Base-by-base conservation (phyloP, 2,329 filamentous ascomycete genomes). In the Nectriaceae sp. region DNA sequence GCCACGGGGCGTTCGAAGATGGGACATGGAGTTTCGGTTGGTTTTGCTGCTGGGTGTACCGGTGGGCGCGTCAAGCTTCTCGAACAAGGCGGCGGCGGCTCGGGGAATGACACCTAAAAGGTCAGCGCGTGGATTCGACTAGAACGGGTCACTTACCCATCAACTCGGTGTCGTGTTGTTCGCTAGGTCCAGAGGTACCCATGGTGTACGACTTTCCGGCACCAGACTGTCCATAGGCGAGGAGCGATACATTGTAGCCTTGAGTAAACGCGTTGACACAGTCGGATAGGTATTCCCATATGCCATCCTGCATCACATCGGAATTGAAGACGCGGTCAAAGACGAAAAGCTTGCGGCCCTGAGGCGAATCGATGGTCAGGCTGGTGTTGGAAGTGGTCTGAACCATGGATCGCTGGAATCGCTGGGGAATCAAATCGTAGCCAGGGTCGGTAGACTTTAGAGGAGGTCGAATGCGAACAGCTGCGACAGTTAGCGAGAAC, bases 191-290 rank as follows among this genome's bases (percentile, higher is more conserved):
- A 1, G 93, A 91, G 0, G 94, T 99, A 48, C 94, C 94, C 94
- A 99, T 99, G 0, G 94, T 99, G 67, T 96, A 97, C 3, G 93
- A 97, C 74, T 99, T 99, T 60, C 94, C 94, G 11, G 94, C 91
- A 47, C 94, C 94, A 21, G 94, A 99, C 75, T 99, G 94, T 57
- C 94, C 94, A 65, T 99, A 99, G 40, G 94, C 94, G 61, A 99
- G 76, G 42, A 99, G 84, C 3, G 94, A 99, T 49, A 99, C 94
- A 82, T 99, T 99, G 80, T 97, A 99, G 46, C 94, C 94, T 66
- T 97, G 90, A 1, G 94, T 76, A 61, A 99, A 99, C 3, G 92
- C 89, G 60, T 79, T 84, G 59, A 97, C 88, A 61, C 91, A 95
- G 59, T 99, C 94, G 53, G 84, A 84, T 41, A 99, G 77, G 64